Percentiles rank a stretch among this genome's conserved stretches.
phyloP scores from a whole-genome alignment of 176 grass and related monocot genomes.

The Olyra latifolia region DNA sequence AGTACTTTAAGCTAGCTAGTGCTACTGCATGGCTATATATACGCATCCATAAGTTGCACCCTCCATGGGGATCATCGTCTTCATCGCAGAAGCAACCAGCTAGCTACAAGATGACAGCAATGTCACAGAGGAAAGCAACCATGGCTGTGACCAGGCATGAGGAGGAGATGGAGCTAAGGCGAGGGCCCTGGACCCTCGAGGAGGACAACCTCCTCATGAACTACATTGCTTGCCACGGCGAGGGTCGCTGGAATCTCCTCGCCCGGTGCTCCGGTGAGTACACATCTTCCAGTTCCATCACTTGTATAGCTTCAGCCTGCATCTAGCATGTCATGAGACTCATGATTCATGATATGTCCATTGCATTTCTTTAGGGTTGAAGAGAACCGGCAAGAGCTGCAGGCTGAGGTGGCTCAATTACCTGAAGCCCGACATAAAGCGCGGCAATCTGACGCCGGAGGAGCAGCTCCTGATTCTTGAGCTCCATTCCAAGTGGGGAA shows the following conservation, averaged over 20 bases:
- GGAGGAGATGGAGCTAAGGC: conserved; percentile 65
- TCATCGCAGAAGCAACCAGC: background rate
- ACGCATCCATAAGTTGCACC: conserved; percentile 33
- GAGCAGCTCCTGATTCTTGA: conserved; percentile 91
- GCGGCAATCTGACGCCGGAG: conserved; percentile 79
- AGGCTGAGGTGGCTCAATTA: conserved; percentile 87
- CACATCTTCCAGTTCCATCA: background rate
- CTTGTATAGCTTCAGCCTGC: background rate
- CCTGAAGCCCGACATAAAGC: conserved; percentile 88
- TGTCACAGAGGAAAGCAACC: conserved; percentile 72
- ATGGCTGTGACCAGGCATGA: conserved; percentile 41
- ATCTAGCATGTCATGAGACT: too few relatives aligned
- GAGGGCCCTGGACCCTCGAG: conserved; percentile 87
- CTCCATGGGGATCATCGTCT: conserved; percentile 37
- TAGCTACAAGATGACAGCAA: conserved; percentile 19
- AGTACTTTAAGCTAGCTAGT: conserved; percentile 32
- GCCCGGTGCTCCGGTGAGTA: conserved; percentile 75
- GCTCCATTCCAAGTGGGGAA: conserved; percentile 96
- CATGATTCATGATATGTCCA: background rate
- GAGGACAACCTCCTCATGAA: conserved; percentile 85
- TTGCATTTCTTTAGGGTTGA: conserved; percentile 54
- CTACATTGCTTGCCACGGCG: conserved; percentile 94
- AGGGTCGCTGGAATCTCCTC: conserved; percentile 92
- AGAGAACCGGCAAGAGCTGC: conserved; percentile 93
- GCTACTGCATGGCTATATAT: conserved; percentile 47